phyloP scores from a whole-genome alignment of 305 asterid species.

The Rubia peregrina region DNA sequence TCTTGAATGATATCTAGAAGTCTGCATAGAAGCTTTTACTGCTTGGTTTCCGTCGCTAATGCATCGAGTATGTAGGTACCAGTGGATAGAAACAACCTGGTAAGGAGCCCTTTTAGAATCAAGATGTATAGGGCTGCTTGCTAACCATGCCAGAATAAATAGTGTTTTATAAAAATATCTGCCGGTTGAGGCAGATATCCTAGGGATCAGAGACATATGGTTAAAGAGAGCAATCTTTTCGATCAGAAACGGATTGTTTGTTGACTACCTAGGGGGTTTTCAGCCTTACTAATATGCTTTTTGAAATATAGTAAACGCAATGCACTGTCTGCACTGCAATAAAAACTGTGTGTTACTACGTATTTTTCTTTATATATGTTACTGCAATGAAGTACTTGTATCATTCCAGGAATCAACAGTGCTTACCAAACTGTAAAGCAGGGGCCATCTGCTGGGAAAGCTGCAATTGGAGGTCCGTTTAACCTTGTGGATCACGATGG shows the following conservation, averaged over 20 bases:
- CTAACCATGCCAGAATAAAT: neutral
- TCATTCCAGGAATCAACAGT: constrained; percentile 47
- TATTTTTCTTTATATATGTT: neutral
- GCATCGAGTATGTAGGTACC: neutral
- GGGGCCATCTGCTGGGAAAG: constrained; percentile 85
- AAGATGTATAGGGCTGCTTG: neutral
- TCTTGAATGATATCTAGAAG: neutral
- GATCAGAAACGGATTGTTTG: neutral
- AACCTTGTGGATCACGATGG: constrained; percentile 82
- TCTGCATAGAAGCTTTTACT: neutral
- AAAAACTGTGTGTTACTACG: neutral
- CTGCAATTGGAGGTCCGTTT: constrained; percentile 90
- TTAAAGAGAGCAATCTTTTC: neutral
- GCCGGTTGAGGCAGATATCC: neutral
- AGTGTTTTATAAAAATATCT: neutral
- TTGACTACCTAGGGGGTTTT: neutral
- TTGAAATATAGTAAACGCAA: neutral
- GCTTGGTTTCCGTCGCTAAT: neutral
- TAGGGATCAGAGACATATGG: neutral
- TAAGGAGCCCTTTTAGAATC: neutral
- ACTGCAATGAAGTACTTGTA: neutral
- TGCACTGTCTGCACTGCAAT: neutral
- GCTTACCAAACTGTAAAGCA: constrained; percentile 58
- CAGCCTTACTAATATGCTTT: neutral
- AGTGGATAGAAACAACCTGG: neutral